Evolutionary conservation across 768 basidiomycete genomes (phyloP), one percentile per base, ranked within the genome.

Genomic region (Termitomyces sp.): DNA sequence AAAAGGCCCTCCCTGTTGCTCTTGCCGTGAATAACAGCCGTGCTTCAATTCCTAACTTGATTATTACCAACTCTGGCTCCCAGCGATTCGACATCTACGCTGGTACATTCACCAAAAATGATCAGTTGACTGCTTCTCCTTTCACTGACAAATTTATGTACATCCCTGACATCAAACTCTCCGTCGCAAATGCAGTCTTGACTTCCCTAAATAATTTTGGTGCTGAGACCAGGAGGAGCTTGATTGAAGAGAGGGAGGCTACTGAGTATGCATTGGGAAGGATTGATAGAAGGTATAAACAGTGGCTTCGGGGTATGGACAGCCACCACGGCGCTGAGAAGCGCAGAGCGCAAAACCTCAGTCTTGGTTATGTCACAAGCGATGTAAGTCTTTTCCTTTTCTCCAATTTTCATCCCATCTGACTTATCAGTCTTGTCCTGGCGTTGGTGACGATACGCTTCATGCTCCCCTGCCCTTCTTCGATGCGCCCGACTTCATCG

Each of bases 31-130:
- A 88, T 72, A 88, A 88, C 67, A 73, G 82, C 3, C 82, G 87
- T 28, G 77, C 82, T 4, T 69, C 68, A 2, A 79, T 81, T 49
- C 84, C 88, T 41, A 84, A 79, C 60, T 73, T 90, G 62, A 81
- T 88, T 67, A 81, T 91, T 58, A 72, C 76, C 55, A 85, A 89
- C 70, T 82, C 86, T 1, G 88, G 83, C 13, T 81, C 76, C 9
- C 74, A 83, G 64, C 83, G 89, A 47, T 90, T 84, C 71, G 81
- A 87, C 62, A 68, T 92, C 53, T 85, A 83, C 65, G 62, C 76
- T 1, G 91, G 91, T 2, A 63, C 82, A 3, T 93, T 94, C 72
- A 87, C 87, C 28, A 84, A 84, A 68, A 90, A 93, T 67, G 90
- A 94, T 67, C 86, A 91, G 63, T 79, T 92, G 38, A 88, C 89